A percentile compares a stretch with the other conserved stretches of the same genome.
Evolutionary conservation across 192 early-diverging fungal species (phyloP).

Genomic region (Entomortierella parvispora): DNA sequence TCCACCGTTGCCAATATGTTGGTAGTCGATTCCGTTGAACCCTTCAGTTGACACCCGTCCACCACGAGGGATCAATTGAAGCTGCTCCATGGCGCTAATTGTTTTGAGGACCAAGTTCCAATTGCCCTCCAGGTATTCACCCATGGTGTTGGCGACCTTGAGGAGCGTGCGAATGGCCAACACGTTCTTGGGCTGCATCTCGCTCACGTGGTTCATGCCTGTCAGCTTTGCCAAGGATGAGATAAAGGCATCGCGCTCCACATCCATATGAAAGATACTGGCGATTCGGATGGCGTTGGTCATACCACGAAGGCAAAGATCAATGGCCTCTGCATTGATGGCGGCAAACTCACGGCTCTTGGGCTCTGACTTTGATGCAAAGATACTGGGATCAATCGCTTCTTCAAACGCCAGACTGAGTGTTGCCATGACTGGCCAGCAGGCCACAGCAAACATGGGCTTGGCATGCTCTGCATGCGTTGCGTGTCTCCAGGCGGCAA

Average conservation of each 20-base stretch:
- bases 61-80: constrained; percentile 78
- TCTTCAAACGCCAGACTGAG: constrained; percentile 88
- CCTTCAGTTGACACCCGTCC: constrained; percentile 53
- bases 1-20: constrained; percentile 22
- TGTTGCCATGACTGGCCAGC: constrained; percentile 87
- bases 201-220: constrained; percentile 80
- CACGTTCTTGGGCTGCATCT: constrained; percentile 91
- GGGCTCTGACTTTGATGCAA: constrained; percentile 35
- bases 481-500: constrained; percentile 65
- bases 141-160: constrained; percentile 74
- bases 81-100: constrained; percentile 87
- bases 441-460: constrained; percentile 90
- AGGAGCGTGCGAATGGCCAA: constrained; percentile 88
- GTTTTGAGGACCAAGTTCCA: constrained; percentile 89
- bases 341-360: constrained; percentile 54
- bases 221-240: constrained; percentile 90
- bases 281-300: constrained; percentile 81
- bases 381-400: constrained; percentile 67
- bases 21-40: constrained; percentile 56
- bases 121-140: constrained; percentile 67
- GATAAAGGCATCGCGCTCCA: constrained; percentile 92
- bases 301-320: constrained; percentile 84
- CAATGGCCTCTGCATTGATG: constrained; percentile 66
- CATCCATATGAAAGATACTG: constrained; percentile 86
- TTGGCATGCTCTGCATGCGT: constrained; percentile 89